These are phyloP conservation scores for Penicillium ucsense DNA, from an alignment of 495 filamentous ascomycete species.

Conservation along the genomic window DNA sequence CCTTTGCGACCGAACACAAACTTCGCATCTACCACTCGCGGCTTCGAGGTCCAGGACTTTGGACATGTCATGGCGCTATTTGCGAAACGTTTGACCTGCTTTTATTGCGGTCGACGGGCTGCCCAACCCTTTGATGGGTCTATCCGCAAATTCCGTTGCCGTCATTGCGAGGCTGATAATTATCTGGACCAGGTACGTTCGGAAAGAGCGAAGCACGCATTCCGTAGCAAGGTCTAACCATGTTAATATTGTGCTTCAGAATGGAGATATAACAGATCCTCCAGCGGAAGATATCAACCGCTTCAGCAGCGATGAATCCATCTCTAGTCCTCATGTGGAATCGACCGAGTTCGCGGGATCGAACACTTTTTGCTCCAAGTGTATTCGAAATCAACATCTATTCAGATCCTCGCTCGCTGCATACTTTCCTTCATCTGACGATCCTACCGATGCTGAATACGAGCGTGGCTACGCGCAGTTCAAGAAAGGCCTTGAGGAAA, in stretches of 20 bases:
- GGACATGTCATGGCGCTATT: slow-evolving; percentile 40
- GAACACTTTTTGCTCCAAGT: slow-evolving; percentile 65
- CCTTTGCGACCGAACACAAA: slow-evolving; percentile 4
- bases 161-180: slow-evolving; percentile 70
- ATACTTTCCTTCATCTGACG: slow-evolving; percentile 59
- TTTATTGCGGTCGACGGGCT: slow-evolving; percentile 64
- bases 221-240: not conserved
- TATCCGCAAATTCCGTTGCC: slow-evolving; percentile 56
- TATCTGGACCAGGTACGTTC: slow-evolving; percentile 56
- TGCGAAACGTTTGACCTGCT: slow-evolving; percentile 52
- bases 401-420: slow-evolving; percentile 56
- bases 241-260: slow-evolving; percentile 28
- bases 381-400: slow-evolving; percentile 74
- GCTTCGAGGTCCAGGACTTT: not conserved
- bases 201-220: slow-evolving; percentile 3
- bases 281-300: slow-evolving; percentile 47
- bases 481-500: slow-evolving; percentile 54
- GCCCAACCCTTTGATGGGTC: slow-evolving; percentile 40
- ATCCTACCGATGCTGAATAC: slow-evolving; percentile 50
- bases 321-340: slow-evolving; percentile 23
- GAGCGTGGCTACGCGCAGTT: slow-evolving; percentile 50
- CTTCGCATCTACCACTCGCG: not conserved
- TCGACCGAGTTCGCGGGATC: slow-evolving; percentile 28
- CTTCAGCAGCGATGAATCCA: slow-evolving; percentile 13
- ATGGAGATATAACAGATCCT: slow-evolving; percentile 80